Percentiles rank a stretch among this genome's conserved stretches.
Conservation (phyloP, 129 eudicot genomes). For the Arctium minus region DNA sequence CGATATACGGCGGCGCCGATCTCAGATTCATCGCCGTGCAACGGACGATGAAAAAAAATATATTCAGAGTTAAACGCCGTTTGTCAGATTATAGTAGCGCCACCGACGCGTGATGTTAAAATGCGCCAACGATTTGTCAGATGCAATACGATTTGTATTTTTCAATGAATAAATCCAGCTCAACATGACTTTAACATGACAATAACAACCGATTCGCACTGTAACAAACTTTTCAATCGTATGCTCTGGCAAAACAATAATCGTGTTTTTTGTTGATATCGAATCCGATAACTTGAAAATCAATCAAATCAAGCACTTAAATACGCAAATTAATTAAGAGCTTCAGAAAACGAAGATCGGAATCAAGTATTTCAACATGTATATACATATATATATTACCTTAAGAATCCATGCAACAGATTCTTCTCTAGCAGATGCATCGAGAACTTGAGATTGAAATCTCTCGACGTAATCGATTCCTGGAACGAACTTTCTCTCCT, state of each 20-base stretch:
- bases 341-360: not conserved
- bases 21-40: not conserved
- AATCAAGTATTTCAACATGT: not conserved
- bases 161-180: not conserved
- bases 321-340: not conserved
- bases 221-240: conserved; percentile 7
- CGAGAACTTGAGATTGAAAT: conserved; percentile 48
- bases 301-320: not conserved
- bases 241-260: not conserved
- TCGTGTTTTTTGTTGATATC: not conserved
- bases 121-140: not conserved
- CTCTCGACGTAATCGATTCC: conserved; percentile 46
- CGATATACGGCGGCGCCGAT: not conserved
- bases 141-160: not conserved
- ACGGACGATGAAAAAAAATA: not conserved
- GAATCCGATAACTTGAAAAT: conserved; percentile 5
- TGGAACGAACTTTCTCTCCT: conserved; percentile 63
- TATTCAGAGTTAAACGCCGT: not conserved
- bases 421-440: conserved; percentile 67
- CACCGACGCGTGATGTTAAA: not conserved
- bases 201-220: not conserved
- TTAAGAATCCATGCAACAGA: conserved; percentile 92
- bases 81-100: not conserved
- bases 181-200: not conserved
- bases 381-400: conserved; percentile 34